Percentiles rank a stretch among this genome's conserved stretches.
phyloP scores from a whole-genome alignment of 2,329 filamentous ascomycete species.

The Coniella lustricola region DNA sequence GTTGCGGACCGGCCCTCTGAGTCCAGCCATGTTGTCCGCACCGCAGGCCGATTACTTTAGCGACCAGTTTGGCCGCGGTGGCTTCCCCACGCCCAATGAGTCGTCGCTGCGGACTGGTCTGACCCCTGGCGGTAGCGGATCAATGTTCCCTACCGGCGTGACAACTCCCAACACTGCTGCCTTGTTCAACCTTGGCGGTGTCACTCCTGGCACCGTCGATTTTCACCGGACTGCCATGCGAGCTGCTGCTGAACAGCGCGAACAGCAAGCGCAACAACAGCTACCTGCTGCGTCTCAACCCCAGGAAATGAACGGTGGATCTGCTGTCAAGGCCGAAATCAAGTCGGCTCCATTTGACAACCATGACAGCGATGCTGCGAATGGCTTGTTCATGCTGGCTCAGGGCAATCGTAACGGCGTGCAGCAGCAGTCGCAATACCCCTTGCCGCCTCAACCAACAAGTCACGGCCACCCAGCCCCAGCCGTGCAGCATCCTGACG shows the following conservation, averaged over 20 bases:
- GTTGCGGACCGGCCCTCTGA: conserved; percentile 83
- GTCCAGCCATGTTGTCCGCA: conserved; percentile 93
- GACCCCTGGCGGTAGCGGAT: conserved; percentile 89
- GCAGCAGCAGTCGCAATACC: conserved; percentile 41
- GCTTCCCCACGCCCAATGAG: conserved; percentile 93
- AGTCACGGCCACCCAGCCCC: conserved; percentile 43
- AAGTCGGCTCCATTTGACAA: conserved; percentile 69
- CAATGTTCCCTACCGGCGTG: conserved; percentile 78
- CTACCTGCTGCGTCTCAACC: conserved; percentile 43
- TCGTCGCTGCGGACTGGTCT: conserved; percentile 85
- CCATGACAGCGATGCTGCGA: conserved; percentile 91
- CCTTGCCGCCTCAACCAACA: conserved; percentile 36
- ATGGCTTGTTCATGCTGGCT: conserved; percentile 86
- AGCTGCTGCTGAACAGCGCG: conserved; percentile 61
- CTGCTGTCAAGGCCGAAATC: conserved; percentile 37
- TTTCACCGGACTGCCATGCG: conserved; percentile 91
- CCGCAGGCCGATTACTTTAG: conserved; percentile 81
- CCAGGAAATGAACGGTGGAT: conserved; percentile 39
- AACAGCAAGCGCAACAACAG: conserved; percentile 34
- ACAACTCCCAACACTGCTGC: conserved; percentile 82
- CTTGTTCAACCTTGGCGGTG: conserved; percentile 72
- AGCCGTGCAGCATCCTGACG: conserved; percentile 29
- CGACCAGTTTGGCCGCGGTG: conserved; percentile 70
- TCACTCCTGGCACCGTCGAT: conserved; percentile 84
- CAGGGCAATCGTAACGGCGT: conserved; percentile 53